A percentile compares a stretch with the other conserved stretches of the same genome.
Conservation (phyloP, 2,329 filamentous ascomycete genomes). For the Purpureocillium takamizusanense region DNA sequence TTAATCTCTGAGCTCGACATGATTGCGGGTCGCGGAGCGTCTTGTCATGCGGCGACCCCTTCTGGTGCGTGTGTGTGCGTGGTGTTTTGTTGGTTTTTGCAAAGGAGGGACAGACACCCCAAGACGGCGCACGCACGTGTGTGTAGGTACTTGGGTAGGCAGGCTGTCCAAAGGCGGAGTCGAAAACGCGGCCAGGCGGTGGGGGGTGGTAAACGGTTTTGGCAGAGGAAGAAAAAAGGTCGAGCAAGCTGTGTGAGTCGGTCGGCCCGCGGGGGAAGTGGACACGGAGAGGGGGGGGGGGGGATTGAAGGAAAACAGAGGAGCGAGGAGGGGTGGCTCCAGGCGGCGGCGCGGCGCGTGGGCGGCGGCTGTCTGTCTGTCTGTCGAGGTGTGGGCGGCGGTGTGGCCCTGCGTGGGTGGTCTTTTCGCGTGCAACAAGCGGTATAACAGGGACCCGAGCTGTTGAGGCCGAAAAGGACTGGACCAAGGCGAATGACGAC, state of each 20-base stretch:
- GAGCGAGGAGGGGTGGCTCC: too few relatives aligned
- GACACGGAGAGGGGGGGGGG: too few relatives aligned
- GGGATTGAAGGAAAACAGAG: too few relatives aligned
- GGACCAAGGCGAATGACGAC: conserved; percentile 3
- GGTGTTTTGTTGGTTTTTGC: not conserved
- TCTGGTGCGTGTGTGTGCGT: conserved; percentile 11
- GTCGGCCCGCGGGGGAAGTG: too few relatives aligned
- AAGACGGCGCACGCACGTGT: not conserved
- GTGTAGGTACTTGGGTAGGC: too few relatives aligned
- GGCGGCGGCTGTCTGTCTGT: too few relatives aligned
- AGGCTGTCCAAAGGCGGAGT: not conserved
- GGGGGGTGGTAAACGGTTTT: too few relatives aligned
- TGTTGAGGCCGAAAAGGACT: conserved; percentile 3
- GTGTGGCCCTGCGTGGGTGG: not conserved
- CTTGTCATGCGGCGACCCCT: conserved; percentile 27
- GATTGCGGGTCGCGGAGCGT: conserved; percentile 28
- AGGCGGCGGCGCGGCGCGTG: too few relatives aligned
- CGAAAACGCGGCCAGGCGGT: not conserved
- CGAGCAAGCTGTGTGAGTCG: too few relatives aligned
- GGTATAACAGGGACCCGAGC: conserved; percentile 2
- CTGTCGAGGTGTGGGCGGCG: too few relatives aligned
- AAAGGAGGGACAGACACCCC: too few relatives aligned
- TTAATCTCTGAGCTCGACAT: conserved; percentile 87
- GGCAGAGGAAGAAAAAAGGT: too few relatives aligned
- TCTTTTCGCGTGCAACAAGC: not conserved